Evolutionary conservation across 331 rosid genomes (phyloP).

Genomic region (Stylosanthes scabra): DNA sequence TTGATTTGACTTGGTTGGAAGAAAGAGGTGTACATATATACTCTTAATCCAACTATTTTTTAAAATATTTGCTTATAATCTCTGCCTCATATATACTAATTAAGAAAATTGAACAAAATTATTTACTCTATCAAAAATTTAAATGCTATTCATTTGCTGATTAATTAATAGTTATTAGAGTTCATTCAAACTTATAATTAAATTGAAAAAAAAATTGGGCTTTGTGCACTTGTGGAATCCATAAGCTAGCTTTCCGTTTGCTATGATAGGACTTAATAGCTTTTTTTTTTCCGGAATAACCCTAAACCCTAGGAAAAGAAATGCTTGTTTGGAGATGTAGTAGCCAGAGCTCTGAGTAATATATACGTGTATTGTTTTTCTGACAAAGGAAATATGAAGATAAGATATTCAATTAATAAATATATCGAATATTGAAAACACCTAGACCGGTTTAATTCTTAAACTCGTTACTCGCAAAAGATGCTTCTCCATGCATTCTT

Average conservation of each 20-base stretch:
- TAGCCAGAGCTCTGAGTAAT: conserved; percentile 52
- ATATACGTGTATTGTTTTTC: conserved; percentile 49
- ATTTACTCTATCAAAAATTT: too few species aligned
- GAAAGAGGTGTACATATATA: too few species aligned
- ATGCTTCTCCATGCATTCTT: conserved; percentile 39
- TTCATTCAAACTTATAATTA: background rate
- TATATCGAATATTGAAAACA: conserved; percentile 6
- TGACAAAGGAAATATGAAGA: conserved; percentile 47
- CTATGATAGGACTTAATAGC: background rate
- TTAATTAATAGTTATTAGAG: too few species aligned
- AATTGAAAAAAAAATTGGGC: conserved; percentile 39
- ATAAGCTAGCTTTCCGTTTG: conserved; percentile 46
- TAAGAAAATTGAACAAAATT: too few species aligned
- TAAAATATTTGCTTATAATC: too few species aligned
- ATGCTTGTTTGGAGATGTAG: conserved; percentile 32
- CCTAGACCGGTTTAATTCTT: conserved; percentile 23
- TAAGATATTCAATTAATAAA: conserved; percentile 8
- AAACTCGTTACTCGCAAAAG: conserved; percentile 14
- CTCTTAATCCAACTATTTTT: too few species aligned
- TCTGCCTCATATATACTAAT: too few species aligned
- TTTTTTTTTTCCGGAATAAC: conserved; percentile 13
- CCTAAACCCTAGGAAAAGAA: conserved; percentile 45
- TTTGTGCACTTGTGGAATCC: conserved; percentile 64
- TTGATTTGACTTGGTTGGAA: too few species aligned
- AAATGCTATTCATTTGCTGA: too few species aligned